phyloP scores from a whole-genome alignment of 2,329 filamentous ascomycete genomes.

The Penicillium palitans region DNA sequence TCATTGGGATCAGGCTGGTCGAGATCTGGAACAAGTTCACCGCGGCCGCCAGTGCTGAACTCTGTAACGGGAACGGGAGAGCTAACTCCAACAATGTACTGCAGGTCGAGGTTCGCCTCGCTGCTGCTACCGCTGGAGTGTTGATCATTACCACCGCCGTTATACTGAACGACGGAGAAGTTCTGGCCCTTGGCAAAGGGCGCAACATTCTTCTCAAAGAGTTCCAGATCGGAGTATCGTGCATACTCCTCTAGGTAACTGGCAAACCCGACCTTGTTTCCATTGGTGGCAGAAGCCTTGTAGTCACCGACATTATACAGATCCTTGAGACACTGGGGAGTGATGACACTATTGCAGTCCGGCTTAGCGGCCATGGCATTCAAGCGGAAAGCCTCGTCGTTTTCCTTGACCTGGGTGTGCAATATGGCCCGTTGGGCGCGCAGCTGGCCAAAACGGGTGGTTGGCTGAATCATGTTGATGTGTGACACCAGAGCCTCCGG shows the following conservation, averaged over 20 bases:
- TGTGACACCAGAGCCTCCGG: conserved; percentile 37
- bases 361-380: conserved; percentile 21
- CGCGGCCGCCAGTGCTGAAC: conserved; percentile 51
- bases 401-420: conserved; percentile 22
- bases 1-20: conserved; percentile 45
- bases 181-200: conserved; percentile 45
- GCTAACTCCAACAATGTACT: conserved; percentile 50
- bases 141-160: conserved; percentile 43
- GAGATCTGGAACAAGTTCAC: conserved; percentile 49
- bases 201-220: conserved; percentile 43
- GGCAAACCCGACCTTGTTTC: conserved; percentile 47
- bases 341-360: conserved; percentile 48
- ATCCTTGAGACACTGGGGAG: conserved; percentile 49
- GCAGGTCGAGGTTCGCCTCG: conserved; percentile 54
- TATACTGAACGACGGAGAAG: conserved; percentile 47
- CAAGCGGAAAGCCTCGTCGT: conserved; percentile 23
- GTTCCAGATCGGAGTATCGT: conserved; percentile 47
- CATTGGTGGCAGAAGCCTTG: conserved; percentile 37
- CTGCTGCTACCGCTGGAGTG: conserved; percentile 42
- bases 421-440: conserved; percentile 30
- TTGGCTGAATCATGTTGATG: conserved; percentile 45
- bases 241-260: conserved; percentile 53
- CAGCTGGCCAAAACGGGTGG: conserved; percentile 44
- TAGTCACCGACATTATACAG: conserved; percentile 50
- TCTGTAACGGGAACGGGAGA: conserved; percentile 48